Conservation (phyloP, 768 basidiomycete species). For the Calocybe indica region DNA sequence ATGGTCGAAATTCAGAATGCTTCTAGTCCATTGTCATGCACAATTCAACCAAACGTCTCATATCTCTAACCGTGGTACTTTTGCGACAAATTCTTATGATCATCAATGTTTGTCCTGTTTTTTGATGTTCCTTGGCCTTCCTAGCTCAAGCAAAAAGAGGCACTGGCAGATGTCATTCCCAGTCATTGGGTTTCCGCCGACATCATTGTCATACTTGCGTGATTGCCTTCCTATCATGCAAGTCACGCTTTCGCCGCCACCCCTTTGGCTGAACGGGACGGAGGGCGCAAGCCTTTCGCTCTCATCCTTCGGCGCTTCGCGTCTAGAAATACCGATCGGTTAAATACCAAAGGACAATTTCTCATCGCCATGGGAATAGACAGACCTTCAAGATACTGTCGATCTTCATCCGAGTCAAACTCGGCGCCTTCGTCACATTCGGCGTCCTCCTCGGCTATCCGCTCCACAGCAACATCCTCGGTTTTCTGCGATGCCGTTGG, state of each 20-base stretch:
- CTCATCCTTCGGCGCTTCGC: conserved; percentile 72
- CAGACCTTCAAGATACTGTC: conserved; percentile 74
- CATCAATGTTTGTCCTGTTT: no score
- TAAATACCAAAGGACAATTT: conserved; percentile 6
- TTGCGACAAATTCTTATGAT: no score
- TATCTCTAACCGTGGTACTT: no score
- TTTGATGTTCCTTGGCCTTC: no score
- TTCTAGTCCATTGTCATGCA: no score
- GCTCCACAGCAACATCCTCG: conserved; percentile 19
- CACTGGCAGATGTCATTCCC: no score
- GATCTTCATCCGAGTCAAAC: conserved; percentile 77
- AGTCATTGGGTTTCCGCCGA: no score
- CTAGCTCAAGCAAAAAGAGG: no score
- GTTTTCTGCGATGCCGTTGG: conserved; percentile 38
- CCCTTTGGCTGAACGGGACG: conserved; percentile 34
- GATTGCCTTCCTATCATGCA: background rate
- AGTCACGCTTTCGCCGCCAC: background rate
- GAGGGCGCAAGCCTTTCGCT: conserved; percentile 65
- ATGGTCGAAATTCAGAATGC: no score
- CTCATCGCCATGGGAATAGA: conserved; percentile 10
- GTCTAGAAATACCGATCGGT: conserved; percentile 34
- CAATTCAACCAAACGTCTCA: no score
- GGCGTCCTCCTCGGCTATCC: conserved; percentile 33
- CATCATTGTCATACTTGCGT: no score
- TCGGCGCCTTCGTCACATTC: conserved; percentile 37